Percentiles rank a stretch among this genome's conserved stretches.
These are phyloP conservation scores for Drechslera avenae DNA, from an alignment of 2,329 filamentous ascomycete genomes.

Conservation along the genomic window DNA sequence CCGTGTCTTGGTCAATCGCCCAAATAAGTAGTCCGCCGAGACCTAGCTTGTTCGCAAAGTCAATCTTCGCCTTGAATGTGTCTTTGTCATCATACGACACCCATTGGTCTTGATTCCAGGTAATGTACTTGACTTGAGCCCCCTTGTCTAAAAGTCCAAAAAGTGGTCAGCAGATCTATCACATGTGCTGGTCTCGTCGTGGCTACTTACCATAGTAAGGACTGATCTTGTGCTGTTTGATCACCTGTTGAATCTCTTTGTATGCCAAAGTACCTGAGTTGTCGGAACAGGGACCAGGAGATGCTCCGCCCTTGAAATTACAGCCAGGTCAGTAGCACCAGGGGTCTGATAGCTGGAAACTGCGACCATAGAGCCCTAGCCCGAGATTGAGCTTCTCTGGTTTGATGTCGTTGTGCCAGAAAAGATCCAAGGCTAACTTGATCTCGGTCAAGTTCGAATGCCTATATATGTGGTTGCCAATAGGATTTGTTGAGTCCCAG, in stretches of 20 bases:
- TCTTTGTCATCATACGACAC: constrained; percentile 33
- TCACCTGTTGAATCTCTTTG: too few relatives aligned
- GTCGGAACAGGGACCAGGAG: too few relatives aligned
- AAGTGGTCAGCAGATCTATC: too few relatives aligned
- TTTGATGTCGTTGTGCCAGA: constrained; percentile 53
- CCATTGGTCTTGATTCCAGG: constrained; percentile 33
- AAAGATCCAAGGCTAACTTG: constrained; percentile 46
- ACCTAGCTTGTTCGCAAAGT: constrained; percentile 41
- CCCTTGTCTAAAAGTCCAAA: too few relatives aligned
- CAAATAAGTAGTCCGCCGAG: background rate
- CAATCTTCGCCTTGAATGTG: constrained; percentile 56
- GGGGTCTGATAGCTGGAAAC: constrained; percentile 26
- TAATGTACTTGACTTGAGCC: constrained; percentile 11
- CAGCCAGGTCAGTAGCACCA: constrained; percentile 11
- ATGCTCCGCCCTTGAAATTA: too few relatives aligned
- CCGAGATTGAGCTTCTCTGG: constrained; percentile 52
- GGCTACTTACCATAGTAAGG: too few relatives aligned
- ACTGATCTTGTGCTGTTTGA: too few relatives aligned
- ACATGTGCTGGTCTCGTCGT: too few relatives aligned
- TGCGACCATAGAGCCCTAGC: constrained; percentile 48
- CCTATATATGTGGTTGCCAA: constrained; percentile 32
- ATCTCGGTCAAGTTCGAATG: constrained; percentile 58
- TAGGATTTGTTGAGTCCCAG: constrained; percentile 49
- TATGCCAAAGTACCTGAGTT: too few relatives aligned
- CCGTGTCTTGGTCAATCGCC: background rate